phyloP scores from a whole-genome alignment of 2,329 filamentous ascomycete species.

The Pyrenochaeta sp. region DNA sequence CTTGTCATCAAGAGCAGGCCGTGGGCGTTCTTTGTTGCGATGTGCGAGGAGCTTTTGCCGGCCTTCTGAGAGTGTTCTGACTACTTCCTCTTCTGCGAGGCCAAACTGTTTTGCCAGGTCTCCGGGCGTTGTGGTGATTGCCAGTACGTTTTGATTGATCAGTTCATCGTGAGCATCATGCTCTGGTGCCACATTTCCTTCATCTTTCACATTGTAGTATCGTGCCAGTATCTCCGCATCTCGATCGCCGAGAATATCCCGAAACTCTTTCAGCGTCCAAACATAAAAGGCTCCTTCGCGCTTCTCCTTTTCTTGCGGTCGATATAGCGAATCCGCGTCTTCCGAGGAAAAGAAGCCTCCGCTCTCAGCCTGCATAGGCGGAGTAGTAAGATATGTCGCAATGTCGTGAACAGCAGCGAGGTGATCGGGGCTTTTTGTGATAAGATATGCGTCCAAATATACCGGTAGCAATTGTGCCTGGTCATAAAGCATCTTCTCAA shows the following conservation, averaged over 20 bases:
- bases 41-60: conserved; percentile 73
- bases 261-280: conserved; percentile 89
- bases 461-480: conserved; percentile 84
- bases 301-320: conserved; percentile 78
- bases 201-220: conserved; percentile 82
- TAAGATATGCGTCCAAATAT: conserved; percentile 85
- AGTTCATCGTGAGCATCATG: conserved; percentile 94
- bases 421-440: conserved; percentile 73
- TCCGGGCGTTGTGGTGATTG: conserved; percentile 70
- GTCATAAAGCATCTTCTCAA: conserved; percentile 96
- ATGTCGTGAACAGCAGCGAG: conserved; percentile 81
- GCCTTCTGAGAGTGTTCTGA: conserved; percentile 70
- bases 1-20: conserved; percentile 85
- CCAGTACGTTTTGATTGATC: conserved; percentile 88
- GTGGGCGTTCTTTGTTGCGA: conserved; percentile 75
- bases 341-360: conserved; percentile 90
- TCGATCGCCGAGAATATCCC: conserved; percentile 73
- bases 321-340: conserved; percentile 83
- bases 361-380: conserved; percentile 69
- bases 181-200: conserved; percentile 84
- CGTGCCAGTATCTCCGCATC: conserved; percentile 77
- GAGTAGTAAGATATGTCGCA: conserved; percentile 80
- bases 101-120: conserved; percentile 79
- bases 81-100: conserved; percentile 72
- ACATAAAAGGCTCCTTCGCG: conserved; percentile 93